Conservation (phyloP, 306 rosid genomes). For the Datisca glomerata region DNA sequence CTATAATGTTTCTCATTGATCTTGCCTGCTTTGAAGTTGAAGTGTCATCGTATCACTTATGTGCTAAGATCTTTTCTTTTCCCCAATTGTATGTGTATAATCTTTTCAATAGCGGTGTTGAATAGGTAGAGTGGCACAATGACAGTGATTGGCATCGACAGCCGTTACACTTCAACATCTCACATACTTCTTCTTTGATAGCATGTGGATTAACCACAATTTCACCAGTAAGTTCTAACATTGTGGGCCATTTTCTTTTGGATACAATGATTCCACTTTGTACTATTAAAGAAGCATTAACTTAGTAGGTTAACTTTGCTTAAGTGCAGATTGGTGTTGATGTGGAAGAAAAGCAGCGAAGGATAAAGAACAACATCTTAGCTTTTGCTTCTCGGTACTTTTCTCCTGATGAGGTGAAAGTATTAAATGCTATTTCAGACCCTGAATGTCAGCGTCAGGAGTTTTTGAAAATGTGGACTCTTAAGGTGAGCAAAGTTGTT, state of each 20-base stretch:
- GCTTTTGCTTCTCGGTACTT: slow-evolving; percentile 71
- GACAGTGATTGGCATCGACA: slow-evolving; percentile 44
- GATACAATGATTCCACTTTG: background rate
- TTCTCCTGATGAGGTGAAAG: slow-evolving; percentile 55
- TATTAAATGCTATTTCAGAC: slow-evolving; percentile 52
- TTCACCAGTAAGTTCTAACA: slow-evolving; percentile 43
- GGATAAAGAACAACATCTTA: slow-evolving; percentile 48
- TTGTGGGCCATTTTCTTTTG: background rate
- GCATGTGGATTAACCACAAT: slow-evolving; percentile 79
- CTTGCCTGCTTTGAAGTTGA: slow-evolving; percentile 6
- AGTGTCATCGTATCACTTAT: slow-evolving; percentile 2
- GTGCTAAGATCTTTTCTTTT: background rate
- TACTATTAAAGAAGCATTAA: slow-evolving; percentile 3
- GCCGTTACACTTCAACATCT: slow-evolving; percentile 80
- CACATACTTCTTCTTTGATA: slow-evolving; percentile 76
- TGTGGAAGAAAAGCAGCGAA: slow-evolving; percentile 78
- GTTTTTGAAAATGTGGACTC: slow-evolving; percentile 57
- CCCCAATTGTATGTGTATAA: slow-evolving; percentile 7
- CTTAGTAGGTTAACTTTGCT: background rate
- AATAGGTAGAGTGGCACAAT: slow-evolving; percentile 55
- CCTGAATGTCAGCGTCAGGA: slow-evolving; percentile 67
- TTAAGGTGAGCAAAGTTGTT: slow-evolving; percentile 32
- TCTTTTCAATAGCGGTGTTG: slow-evolving; percentile 13
- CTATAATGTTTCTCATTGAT: background rate
- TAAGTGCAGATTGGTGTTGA: slow-evolving; percentile 70